These are phyloP conservation scores for Cicer arietinum DNA, from an alignment of 306 rosid genomes.

Conservation along the genomic window DNA sequence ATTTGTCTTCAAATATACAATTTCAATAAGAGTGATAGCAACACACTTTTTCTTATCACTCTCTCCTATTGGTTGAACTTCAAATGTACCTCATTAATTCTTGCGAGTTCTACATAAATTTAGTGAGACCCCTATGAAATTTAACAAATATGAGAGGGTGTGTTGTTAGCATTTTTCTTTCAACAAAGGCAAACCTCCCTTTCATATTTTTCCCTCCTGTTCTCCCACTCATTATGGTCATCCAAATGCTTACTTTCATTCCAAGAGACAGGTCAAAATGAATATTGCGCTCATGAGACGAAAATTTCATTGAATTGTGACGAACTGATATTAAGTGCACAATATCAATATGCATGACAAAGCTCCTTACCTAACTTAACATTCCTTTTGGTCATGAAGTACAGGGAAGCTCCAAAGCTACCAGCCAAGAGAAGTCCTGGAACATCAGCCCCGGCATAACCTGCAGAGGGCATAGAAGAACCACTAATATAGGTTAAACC, in stretches of 20 bases:
- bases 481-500: slow-evolving; percentile 81
- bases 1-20: slow-evolving; percentile 31
- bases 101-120: neutral
- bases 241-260: slow-evolving; percentile 34
- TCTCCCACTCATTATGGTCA: slow-evolving; percentile 18
- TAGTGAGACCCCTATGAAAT: neutral
- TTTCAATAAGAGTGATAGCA: neutral
- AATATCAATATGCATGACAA: slow-evolving; percentile 24
- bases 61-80: neutral
- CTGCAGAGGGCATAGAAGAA: slow-evolving; percentile 56
- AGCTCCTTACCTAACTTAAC: slow-evolving; percentile 76
- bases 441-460: slow-evolving; percentile 81
- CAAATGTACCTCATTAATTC: neutral
- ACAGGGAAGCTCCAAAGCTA: slow-evolving; percentile 98
- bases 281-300: slow-evolving; percentile 1
- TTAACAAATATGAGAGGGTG: neutral
- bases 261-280: slow-evolving; percentile 18
- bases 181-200: slow-evolving; percentile 25
- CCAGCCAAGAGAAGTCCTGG: slow-evolving; percentile 98
- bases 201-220: slow-evolving; percentile 1
- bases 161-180: neutral
- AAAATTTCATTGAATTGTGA: slow-evolving; percentile 27
- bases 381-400: slow-evolving; percentile 91
- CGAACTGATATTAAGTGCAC: slow-evolving; percentile 16
- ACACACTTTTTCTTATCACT: neutral